Evolutionary conservation across 2,329 filamentous ascomycete genomes (phyloP).

Genomic region (Blastomyces gilchristii): DNA sequence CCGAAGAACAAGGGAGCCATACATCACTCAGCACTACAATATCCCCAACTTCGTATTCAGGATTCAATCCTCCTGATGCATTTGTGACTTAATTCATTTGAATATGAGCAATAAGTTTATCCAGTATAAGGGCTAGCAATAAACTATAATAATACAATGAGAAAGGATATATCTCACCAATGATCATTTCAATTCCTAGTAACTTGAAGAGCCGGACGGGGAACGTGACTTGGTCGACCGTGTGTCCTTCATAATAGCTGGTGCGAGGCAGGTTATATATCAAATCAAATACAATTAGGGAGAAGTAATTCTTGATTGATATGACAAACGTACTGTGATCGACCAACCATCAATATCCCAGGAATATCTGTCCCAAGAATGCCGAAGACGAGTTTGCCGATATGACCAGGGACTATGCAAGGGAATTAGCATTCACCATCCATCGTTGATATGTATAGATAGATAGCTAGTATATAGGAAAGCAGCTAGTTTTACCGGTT

Average conservation of each 20-base stretch:
- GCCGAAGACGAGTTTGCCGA: conserved; percentile 55
- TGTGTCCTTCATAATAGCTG: conserved; percentile 59
- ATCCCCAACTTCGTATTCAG: conserved; percentile 54
- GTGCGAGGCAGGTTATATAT: background rate
- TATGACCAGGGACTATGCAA: conserved; percentile 47
- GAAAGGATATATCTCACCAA: conserved; percentile 34
- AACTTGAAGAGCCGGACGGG: conserved; percentile 55
- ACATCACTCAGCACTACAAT: conserved; percentile 57
- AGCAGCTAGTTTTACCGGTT: conserved; percentile 40
- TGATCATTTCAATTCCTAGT: conserved; percentile 50
- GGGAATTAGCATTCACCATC: background rate
- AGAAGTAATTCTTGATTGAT: background rate
- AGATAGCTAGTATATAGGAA: background rate
- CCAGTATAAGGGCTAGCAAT: background rate
- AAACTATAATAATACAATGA: background rate
- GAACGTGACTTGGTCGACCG: conserved; percentile 53
- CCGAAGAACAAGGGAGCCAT: conserved; percentile 9
- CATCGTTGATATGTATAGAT: background rate
- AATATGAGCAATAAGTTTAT: background rate
- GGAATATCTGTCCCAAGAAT: conserved; percentile 46
- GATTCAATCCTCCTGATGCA: conserved; percentile 55
- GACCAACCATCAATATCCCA: conserved; percentile 53
- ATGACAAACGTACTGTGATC: conserved; percentile 48
- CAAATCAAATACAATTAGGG: background rate
- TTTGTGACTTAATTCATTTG: conserved; percentile 46